Percentiles rank a stretch among this genome's conserved stretches.
These are phyloP conservation scores for Chrysoporthe cubensis DNA, from an alignment of 2,329 filamentous ascomycete species.

Conservation along the genomic window DNA sequence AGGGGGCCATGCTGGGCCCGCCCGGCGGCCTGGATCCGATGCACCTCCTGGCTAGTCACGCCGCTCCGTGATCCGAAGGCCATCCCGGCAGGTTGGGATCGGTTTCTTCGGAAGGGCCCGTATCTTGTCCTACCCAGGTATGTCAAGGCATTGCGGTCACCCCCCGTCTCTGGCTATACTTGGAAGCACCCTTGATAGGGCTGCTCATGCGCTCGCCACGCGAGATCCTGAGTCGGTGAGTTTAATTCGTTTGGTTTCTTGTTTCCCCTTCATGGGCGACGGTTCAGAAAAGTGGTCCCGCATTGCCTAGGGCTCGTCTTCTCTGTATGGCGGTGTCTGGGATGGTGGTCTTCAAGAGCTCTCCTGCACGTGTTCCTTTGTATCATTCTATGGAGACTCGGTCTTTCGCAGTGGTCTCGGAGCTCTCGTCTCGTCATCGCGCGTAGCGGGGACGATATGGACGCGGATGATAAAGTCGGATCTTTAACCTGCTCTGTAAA, in stretches of 20 bases:
- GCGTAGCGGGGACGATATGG: no score
- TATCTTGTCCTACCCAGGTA: conserved; percentile 5
- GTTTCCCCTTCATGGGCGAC: no score
- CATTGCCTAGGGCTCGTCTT: no score
- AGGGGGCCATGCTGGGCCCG: neutral
- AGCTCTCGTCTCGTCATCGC: no score
- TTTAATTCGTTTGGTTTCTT: neutral
- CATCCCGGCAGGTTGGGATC: neutral
- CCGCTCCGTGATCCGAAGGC: neutral
- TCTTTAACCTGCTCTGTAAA: no score
- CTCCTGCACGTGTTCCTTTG: no score
- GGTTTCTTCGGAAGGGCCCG: neutral
- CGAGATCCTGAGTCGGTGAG: neutral
- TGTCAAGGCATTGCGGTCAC: neutral
- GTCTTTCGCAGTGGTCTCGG: no score
- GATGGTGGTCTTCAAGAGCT: no score
- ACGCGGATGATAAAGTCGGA: no score
- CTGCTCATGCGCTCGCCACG: neutral
- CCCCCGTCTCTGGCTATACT: conserved; percentile 15
- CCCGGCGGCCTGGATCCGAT: neutral
- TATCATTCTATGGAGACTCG: no score
- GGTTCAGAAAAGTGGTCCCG: no score
- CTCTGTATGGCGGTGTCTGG: no score
- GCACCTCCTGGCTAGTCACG: neutral
- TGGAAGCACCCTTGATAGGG: neutral